Percentiles rank a stretch among this genome's conserved stretches.
Conservation (phyloP, 2,329 filamentous ascomycete species). For the Penicillium sp. region DNA sequence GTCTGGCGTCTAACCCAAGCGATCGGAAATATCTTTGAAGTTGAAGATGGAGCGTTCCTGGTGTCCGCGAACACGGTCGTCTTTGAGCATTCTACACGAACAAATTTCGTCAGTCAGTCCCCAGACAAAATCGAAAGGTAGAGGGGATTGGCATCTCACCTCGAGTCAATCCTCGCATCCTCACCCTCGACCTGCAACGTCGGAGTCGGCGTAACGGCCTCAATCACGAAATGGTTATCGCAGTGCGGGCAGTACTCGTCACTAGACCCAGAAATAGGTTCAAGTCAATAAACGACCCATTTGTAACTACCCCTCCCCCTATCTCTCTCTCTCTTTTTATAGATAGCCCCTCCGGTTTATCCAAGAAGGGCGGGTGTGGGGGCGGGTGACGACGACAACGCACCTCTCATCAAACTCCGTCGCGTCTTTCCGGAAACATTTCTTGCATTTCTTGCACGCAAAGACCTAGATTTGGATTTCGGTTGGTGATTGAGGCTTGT, state of each 20-base stretch:
- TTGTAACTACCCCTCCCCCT: too few relatives aligned
- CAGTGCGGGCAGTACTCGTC: constrained; percentile 99
- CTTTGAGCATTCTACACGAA: constrained; percentile 66
- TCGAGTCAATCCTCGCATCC: constrained; percentile 72
- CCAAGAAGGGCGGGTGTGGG: too few relatives aligned
- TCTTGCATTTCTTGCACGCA: constrained; percentile 97
- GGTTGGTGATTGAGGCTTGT: too few relatives aligned
- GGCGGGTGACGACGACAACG: too few relatives aligned
- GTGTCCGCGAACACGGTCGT: constrained; percentile 64
- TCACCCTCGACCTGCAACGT: constrained; percentile 88
- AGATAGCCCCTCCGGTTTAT: too few relatives aligned
- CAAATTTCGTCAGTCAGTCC: constrained; percentile 7
- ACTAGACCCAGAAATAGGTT: too few relatives aligned
- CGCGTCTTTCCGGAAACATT: constrained; percentile 91
- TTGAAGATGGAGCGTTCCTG: constrained; percentile 63
- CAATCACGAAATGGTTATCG: constrained; percentile 95
- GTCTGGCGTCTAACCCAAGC: constrained; percentile 61
- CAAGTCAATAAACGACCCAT: too few relatives aligned
- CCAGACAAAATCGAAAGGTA: too few relatives aligned
- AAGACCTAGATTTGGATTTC: too few relatives aligned
- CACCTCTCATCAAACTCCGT: constrained; percentile 81
- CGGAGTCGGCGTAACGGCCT: constrained; percentile 75
- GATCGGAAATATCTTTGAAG: constrained; percentile 63
- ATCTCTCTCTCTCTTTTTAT: too few relatives aligned
- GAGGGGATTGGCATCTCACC: constrained; percentile 30